Percentiles rank a stretch among this genome's conserved stretches.
phyloP scores from a whole-genome alignment of 352 stramenopile species.

The Phytophthora brassicae region DNA sequence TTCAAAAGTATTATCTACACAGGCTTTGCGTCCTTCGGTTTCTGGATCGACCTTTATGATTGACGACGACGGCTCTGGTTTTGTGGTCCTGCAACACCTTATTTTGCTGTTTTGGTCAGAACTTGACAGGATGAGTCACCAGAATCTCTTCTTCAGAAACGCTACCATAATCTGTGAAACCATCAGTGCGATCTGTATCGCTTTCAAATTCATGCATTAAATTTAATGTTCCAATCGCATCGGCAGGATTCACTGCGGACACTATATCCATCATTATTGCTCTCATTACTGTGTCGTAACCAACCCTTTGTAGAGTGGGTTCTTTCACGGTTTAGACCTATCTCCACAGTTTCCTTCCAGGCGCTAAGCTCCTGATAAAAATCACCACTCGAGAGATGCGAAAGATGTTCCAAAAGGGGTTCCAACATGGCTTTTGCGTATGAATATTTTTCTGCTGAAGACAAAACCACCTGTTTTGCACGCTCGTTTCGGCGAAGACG shows the following conservation, averaged over 20 bases:
- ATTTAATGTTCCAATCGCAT: background rate
- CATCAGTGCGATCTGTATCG: background rate
- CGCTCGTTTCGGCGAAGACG: slow-evolving; percentile 7
- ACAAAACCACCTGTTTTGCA: slow-evolving; percentile 9
- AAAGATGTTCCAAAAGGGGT: slow-evolving; percentile 15
- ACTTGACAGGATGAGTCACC: background rate
- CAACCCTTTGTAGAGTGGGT: background rate
- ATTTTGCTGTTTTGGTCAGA: no score
- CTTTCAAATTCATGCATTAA: background rate
- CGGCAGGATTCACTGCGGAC: background rate
- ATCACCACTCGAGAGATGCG: slow-evolving; percentile 3
- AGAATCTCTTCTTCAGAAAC: background rate
- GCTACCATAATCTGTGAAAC: background rate
- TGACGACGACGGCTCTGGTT: no score
- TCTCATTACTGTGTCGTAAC: background rate
- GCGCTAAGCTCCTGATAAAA: slow-evolving; percentile 13
- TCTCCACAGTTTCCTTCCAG: slow-evolving; percentile 10
- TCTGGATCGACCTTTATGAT: no score
- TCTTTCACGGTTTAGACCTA: background rate
- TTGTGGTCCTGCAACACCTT: no score
- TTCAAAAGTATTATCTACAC: no score
- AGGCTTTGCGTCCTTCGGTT: no score
- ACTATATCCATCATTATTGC: background rate
- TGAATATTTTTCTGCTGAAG: slow-evolving; percentile 8
- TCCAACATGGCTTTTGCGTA: slow-evolving; percentile 13